Base-by-base conservation (phyloP, 1,284 basidiomycete species). In the Exobasidium cylindrosporum region DNA sequence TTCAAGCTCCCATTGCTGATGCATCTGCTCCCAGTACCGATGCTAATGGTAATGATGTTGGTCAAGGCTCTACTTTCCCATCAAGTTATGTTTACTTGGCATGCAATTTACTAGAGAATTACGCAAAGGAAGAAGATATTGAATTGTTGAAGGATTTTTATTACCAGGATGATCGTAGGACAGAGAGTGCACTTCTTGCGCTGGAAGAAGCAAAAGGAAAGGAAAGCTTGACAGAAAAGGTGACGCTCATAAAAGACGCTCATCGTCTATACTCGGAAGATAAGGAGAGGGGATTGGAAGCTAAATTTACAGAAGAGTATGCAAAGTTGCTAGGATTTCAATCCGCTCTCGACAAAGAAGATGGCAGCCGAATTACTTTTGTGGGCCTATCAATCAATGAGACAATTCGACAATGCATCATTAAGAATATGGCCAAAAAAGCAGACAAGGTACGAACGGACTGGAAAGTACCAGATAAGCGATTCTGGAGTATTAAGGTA, bases 71-170 rank as follows among this genome's bases (percentile, higher is more conserved):
- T 3, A 13, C 64, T 29, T 26, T 56, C n/a, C 32, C 26, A 17
- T 28, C 58, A n/a, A 47, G 26, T 30, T 67, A 77, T 49, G 60
- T 69, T 10, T 61, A 66, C 23, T 61, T 79, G 1, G 75, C 77
- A 14, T 65, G 70, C 13, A 64, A 66, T 35, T 54, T 79, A 54
- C 68, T 79, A 14, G 74, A 77, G 45, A 58, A 62, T n/a, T 79
- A 79, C 54, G 77, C 76, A 3, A 66, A 62, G 26, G 65, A 69
- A 54, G 64, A 73, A 46, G 92, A 97, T 77, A 83, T 88, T 52
- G 92, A 93, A 66, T 88, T 98, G 85, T 83, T 97, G 13, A 85
- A 91, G 17, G 93, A 99, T 79, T 97, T 96, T 80, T 98, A 95
- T 81, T 99, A 95, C 78, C 95, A 95, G 56, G 96, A 99, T 76